Percentiles rank a stretch among this genome's conserved stretches.
These are phyloP conservation scores for Penicillium canescens DNA, from an alignment of 495 filamentous ascomycete species.

Conservation along the genomic window DNA sequence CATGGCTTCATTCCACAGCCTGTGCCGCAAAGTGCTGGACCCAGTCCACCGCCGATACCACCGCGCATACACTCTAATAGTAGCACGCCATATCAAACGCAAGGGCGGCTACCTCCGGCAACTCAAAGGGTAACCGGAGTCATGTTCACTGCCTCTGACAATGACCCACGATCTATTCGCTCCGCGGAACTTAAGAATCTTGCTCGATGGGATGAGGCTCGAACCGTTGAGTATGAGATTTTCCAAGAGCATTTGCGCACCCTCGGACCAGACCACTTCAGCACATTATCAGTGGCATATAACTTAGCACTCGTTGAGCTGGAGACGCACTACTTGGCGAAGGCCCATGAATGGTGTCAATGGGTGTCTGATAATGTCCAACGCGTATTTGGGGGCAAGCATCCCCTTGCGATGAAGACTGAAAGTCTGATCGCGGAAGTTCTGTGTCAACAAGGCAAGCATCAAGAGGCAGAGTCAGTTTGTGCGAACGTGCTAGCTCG, in stretches of 20 bases:
- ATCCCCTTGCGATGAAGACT: slow-evolving; percentile 34
- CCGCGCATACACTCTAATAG: slow-evolving; percentile 37
- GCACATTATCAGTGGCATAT: slow-evolving; percentile 33
- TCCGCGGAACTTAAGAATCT: slow-evolving; percentile 32
- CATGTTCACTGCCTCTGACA: slow-evolving; percentile 25
- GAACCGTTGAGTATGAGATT: slow-evolving; percentile 34
- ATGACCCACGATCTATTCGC: slow-evolving; percentile 31
- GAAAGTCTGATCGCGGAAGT: slow-evolving; percentile 37
- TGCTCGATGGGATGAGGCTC: slow-evolving; percentile 34
- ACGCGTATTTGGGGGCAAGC: slow-evolving; percentile 32
- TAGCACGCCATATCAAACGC: slow-evolving; percentile 28
- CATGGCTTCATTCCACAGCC: slow-evolving; percentile 37
- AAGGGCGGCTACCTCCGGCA: slow-evolving; percentile 12
- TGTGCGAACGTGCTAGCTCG: slow-evolving; percentile 38
- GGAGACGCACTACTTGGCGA: slow-evolving; percentile 24
- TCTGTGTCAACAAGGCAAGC: slow-evolving; percentile 26
- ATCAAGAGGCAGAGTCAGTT: slow-evolving; percentile 35
- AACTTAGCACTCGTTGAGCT: slow-evolving; percentile 35
- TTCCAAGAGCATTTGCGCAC: slow-evolving; percentile 37
- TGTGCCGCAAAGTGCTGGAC: slow-evolving; percentile 2
- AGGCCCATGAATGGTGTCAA: slow-evolving; percentile 33
- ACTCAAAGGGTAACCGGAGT: slow-evolving; percentile 18
- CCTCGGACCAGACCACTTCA: slow-evolving; percentile 36
- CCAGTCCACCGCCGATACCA: slow-evolving; percentile 28
- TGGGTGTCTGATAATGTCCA: slow-evolving; percentile 36